Base-by-base conservation (phyloP, 495 filamentous ascomycete species). In the Sporormia fimetaria region DNA sequence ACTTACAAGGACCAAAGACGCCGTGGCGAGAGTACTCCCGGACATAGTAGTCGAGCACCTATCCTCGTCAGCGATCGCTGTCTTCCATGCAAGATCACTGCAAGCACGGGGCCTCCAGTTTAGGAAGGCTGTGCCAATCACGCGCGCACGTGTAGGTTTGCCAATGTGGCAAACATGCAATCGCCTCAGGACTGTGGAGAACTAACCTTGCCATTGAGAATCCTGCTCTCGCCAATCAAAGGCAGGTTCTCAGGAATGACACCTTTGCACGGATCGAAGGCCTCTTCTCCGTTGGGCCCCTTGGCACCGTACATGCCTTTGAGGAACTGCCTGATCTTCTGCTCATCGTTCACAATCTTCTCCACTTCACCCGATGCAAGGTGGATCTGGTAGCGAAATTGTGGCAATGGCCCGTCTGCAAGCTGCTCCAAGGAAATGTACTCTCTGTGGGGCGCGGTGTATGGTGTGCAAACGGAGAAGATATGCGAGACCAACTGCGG, bases 311-410 rank as follows among this genome's bases (percentile, higher is more conserved):
- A 88, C 40, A 90, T 49, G 22, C 68, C 70, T 30, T 68, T 73
- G 39, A 96, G 51, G 40, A 92, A 82, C 46, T 71, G 68, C 38
- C 70, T 67, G 16, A 88, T 71, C 26, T 73, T 66, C 3, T 70
- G 69, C 40, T 68, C 68, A 6, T 69, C 66, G 4, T 60, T 58
- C 16, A 87, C 53, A 4, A 61, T 56, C 20, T 61, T 62, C 54
- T 88, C 81, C 14, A 88, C 64, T 8, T 79, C 74, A 0, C 71
- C 70, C 18, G 75, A 70, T 0, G 64, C 67, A 22, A 96, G 71
- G 24, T 87, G 83, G 25, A 92, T 50, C 64, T 96, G 88, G 58
- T 96, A 96, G 14, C 51, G 66, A 55, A 84, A 85, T 48, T 82
- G 76, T n/a, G 84, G 85, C 26, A 79, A 42, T 14, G 46, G 32